Percentiles rank a stretch among this genome's conserved stretches.
These are phyloP conservation scores for Zygnema cylindricum DNA, from an alignment of 139 green algal species.

Conservation along the genomic window DNA sequence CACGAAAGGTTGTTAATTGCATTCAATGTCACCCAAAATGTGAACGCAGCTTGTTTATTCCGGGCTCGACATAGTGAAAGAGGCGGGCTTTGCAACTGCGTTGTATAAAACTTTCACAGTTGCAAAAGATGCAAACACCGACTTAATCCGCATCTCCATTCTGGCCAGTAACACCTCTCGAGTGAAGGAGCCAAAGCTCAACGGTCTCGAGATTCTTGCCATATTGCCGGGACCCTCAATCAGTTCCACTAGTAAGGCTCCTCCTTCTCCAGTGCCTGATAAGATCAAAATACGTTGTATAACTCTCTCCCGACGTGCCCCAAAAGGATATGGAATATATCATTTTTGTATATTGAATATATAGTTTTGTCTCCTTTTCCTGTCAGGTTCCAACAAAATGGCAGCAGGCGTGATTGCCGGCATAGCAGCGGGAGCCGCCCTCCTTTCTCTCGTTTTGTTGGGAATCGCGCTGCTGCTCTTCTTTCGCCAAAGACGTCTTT, in stretches of 20 bases:
- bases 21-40: too few species aligned
- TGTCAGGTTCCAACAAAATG: too few species aligned
- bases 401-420: neutral
- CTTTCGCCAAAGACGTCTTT: neutral
- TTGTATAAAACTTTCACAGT: neutral
- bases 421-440: neutral
- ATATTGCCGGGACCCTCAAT: neutral
- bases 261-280: too few species aligned
- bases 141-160: neutral
- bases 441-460: neutral
- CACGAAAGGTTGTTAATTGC: too few species aligned
- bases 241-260: too few species aligned
- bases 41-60: neutral
- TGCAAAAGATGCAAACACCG: neutral
- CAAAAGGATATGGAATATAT: too few species aligned
- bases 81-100: neutral
- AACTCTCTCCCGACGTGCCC: neutral
- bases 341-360: too few species aligned
- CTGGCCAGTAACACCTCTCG: neutral
- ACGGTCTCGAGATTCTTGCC: neutral
- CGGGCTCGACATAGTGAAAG: constrained; percentile 21
- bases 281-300: too few species aligned
- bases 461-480: neutral
- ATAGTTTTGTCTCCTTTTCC: too few species aligned
- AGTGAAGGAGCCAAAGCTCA: constrained; percentile 7